Percentiles rank a stretch among this genome's conserved stretches.
These are phyloP conservation scores for Sequoiadendron giganteum DNA, from an alignment of 75 land plant genomes.

Conservation along the genomic window DNA sequence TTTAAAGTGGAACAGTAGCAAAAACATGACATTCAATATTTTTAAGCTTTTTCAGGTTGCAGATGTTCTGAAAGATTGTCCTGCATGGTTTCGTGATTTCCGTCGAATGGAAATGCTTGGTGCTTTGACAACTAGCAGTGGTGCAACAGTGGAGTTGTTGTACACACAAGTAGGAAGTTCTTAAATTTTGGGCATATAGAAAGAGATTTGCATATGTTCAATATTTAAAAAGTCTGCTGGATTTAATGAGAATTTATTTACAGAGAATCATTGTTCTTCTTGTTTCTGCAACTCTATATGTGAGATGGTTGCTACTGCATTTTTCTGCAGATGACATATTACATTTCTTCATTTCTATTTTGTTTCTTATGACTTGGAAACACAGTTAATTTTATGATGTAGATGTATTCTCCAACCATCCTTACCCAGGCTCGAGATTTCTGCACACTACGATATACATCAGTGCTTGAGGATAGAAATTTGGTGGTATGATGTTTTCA, in stretches of 20 bases:
- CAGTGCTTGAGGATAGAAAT: constrained; percentile 38
- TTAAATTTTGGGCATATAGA: background rate
- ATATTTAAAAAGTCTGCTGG: background rate
- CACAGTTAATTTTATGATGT: background rate
- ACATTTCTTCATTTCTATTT: background rate
- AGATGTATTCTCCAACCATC: constrained; percentile 55
- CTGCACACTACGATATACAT: constrained; percentile 45
- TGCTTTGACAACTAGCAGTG: constrained; percentile 31
- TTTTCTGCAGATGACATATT: background rate
- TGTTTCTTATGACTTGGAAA: background rate
- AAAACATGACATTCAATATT: background rate
- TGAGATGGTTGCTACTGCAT: background rate
- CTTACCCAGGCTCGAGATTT: constrained; percentile 43
- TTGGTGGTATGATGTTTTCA: constrained; percentile 30
- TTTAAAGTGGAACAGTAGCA: background rate
- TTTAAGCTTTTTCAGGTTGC: constrained; percentile 24
- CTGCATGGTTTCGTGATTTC: constrained; percentile 38
- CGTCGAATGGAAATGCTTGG: constrained; percentile 47
- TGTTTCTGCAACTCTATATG: background rate
- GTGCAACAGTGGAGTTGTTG: constrained; percentile 45
- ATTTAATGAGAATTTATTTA: background rate
- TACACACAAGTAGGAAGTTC: constrained; percentile 31
- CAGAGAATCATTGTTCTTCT: background rate
- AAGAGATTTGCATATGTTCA: background rate
- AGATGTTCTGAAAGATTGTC: constrained; percentile 46